A percentile compares a stretch with the other conserved stretches of the same genome.
Evolutionary conservation across 176 grass and related monocot genomes (phyloP).

Genomic region (Aegilops longissima): DNA sequence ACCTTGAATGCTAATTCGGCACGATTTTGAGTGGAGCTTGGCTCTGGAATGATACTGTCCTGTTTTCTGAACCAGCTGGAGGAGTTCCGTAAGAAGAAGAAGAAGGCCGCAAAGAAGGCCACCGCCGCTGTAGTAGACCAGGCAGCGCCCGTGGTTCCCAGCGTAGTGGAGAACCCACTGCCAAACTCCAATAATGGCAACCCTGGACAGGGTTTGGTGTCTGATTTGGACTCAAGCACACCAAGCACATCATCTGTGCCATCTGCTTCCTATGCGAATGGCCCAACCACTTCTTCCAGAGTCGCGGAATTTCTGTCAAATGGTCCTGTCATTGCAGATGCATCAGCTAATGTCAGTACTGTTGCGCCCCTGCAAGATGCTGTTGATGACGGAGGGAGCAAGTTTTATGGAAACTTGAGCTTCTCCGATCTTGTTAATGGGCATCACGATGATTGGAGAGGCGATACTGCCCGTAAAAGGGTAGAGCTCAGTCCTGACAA

Average conservation of each 20-base stretch:
- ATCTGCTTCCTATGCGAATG: constrained; percentile 35
- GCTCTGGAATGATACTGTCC: constrained; percentile 14
- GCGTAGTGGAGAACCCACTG: constrained; percentile 36
- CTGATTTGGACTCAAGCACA: constrained; percentile 26
- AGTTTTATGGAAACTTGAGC: constrained; percentile 55
- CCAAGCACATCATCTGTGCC: constrained; percentile 26
- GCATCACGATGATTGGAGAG: constrained; percentile 73
- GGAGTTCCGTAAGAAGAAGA: constrained; percentile 94
- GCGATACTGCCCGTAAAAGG: constrained; percentile 25
- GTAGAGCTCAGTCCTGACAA: constrained; percentile 35
- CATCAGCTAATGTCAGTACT: constrained; percentile 27
- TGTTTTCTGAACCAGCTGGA: constrained; percentile 74
- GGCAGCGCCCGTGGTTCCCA: constrained; percentile 25
- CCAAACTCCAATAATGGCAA: constrained; percentile 29
- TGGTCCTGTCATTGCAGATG: constrained; percentile 19
- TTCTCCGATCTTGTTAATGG: constrained; percentile 77
- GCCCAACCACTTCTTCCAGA: constrained; percentile 28
- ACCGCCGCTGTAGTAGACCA: constrained; percentile 39
- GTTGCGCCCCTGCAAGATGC: constrained; percentile 28
- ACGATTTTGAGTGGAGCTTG: background rate
- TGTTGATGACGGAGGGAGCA: constrained; percentile 35
- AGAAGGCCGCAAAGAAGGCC: constrained; percentile 64
- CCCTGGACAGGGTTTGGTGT: constrained; percentile 20
- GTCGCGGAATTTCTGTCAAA: constrained; percentile 19
- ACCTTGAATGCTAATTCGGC: background rate